A percentile compares a stretch with the other conserved stretches of the same genome.
Evolutionary conservation across 257 asterid species (phyloP).

Genomic region (Prunella vulgaris): DNA sequence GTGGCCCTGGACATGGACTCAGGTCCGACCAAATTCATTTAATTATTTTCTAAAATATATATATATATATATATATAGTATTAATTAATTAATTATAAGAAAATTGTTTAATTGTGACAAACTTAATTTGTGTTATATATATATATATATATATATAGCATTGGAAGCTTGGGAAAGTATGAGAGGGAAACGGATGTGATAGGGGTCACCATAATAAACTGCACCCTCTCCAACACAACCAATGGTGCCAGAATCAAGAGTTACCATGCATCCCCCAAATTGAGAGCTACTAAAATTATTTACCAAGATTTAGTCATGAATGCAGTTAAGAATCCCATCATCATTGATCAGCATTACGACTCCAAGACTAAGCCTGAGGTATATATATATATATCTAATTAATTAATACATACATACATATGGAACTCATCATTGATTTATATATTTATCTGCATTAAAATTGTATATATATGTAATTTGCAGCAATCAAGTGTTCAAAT

Average conservation of each 20-base stretch:
- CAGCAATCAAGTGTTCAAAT: conserved; percentile 66
- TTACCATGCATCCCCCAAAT: conserved; percentile 38
- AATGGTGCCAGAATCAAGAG: conserved; percentile 82
- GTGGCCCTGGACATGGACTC: conserved; percentile 72
- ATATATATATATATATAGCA: conserved; percentile 24
- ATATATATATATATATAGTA: too few species aligned
- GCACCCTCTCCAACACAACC: conserved; percentile 53
- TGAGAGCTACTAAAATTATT: conserved; percentile 31
- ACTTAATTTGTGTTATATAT: too few species aligned
- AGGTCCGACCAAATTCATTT: conserved; percentile 32
- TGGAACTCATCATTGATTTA: too few species aligned
- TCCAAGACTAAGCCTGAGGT: conserved; percentile 35
- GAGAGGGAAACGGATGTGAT: conserved; percentile 32
- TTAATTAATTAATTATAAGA: too few species aligned
- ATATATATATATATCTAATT: conserved; percentile 2
- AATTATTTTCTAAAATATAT: too few species aligned
- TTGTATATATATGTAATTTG: too few species aligned
- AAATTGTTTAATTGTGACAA: too few species aligned
- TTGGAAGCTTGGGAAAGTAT: conserved; percentile 82
- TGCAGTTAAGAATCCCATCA: conserved; percentile 54
- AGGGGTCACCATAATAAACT: conserved; percentile 37
- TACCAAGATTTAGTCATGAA: conserved; percentile 45
- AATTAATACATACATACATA: too few species aligned
- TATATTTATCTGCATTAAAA: background rate
- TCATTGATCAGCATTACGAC: conserved; percentile 68